Conservation (phyloP, 2,329 filamentous ascomycete genomes). For the Trichoderma gracile region DNA sequence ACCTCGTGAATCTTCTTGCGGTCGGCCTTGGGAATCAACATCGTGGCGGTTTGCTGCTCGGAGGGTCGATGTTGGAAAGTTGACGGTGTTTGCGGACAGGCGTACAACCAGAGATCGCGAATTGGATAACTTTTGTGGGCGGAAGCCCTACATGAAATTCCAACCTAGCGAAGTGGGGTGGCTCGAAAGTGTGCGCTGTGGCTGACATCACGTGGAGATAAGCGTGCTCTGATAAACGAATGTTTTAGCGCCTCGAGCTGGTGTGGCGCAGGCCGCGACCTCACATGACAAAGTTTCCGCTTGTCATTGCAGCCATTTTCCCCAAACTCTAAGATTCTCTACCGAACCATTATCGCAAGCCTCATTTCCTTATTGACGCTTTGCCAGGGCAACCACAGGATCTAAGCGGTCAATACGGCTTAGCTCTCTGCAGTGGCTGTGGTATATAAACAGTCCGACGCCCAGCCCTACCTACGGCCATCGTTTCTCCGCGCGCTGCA, state of each 20-base stretch:
- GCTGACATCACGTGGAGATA: conserved; percentile 40
- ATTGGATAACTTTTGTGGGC: conserved; percentile 51
- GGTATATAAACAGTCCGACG: background rate
- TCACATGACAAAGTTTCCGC: conserved; percentile 15
- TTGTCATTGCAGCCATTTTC: background rate
- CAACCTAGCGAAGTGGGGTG: conserved; percentile 41
- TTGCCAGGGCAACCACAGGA: background rate
- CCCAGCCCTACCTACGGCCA: background rate
- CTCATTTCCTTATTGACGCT: background rate
- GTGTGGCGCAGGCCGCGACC: conserved; percentile 23
- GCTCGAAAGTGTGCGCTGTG: conserved; percentile 33
- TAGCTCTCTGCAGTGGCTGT: background rate
- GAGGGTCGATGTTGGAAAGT: conserved; percentile 52
- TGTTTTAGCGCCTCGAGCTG: background rate
- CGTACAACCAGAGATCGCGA: conserved; percentile 41
- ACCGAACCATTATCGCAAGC: background rate
- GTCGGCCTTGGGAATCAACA: conserved; percentile 99
- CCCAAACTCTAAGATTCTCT: background rate
- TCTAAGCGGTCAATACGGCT: too few species aligned
- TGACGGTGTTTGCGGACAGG: conserved; percentile 43
- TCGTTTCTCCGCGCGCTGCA: background rate
- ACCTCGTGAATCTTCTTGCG: conserved; percentile 99
- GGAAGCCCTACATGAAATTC: conserved; percentile 45
- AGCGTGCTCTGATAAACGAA: conserved; percentile 35
- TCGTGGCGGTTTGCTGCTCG: conserved; percentile 60